These are phyloP conservation scores for Scedosporium minutisporum DNA, from an alignment of 2,329 filamentous ascomycete species.

Conservation along the genomic window DNA sequence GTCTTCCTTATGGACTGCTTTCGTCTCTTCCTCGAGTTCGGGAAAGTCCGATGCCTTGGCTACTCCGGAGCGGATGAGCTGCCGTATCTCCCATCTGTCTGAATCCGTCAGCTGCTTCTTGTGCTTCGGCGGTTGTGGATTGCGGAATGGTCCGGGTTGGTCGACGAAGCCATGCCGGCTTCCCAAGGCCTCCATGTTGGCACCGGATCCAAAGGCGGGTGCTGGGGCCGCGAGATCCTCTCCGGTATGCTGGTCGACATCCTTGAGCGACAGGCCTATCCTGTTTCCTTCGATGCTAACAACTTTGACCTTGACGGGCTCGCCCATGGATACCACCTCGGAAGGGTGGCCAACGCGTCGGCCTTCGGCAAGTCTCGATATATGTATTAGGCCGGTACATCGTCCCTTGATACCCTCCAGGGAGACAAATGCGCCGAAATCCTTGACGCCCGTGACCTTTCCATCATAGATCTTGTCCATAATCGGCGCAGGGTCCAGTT, in stretches of 20 bases:
- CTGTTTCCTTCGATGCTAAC: constrained; percentile 69
- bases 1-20: constrained; percentile 76
- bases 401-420: constrained; percentile 79
- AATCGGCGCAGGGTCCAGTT: constrained; percentile 73
- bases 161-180: constrained; percentile 51
- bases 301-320: constrained; percentile 88
- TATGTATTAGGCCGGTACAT: constrained; percentile 86
- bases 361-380: constrained; percentile 78
- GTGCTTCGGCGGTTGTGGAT: constrained; percentile 43
- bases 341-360: constrained; percentile 86
- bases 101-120: constrained; percentile 95
- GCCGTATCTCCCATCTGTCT: constrained; percentile 94
- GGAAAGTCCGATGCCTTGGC: constrained; percentile 90
- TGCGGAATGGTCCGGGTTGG: constrained; percentile 24
- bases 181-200: constrained; percentile 77
- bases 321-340: constrained; percentile 70
- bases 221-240: constrained; percentile 67
- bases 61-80: constrained; percentile 90
- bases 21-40: constrained; percentile 88
- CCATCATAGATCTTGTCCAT: constrained; percentile 85
- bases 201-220: constrained; percentile 71
- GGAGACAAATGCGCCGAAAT: constrained; percentile 94
- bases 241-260: constrained; percentile 85
- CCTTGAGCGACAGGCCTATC: constrained; percentile 91
- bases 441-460: constrained; percentile 82